Conservation (phyloP, 768 basidiomycete species). For the Dictyophora rubrovolvata region DNA sequence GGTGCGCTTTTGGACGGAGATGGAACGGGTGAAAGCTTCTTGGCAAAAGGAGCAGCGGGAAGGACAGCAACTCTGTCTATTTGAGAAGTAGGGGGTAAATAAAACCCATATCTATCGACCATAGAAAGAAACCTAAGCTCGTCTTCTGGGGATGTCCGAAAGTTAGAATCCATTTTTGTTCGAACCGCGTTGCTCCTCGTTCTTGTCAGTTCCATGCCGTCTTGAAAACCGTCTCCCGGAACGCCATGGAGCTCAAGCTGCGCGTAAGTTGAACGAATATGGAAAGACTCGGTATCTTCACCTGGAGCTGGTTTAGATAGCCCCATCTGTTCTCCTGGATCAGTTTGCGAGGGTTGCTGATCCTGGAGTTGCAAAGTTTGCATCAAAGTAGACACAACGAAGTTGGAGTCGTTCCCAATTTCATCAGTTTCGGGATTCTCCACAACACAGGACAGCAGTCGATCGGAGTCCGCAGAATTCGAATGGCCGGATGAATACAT, state of each 20-base stretch:
- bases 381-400: background rate
- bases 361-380: background rate
- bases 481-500: conserved; percentile 59
- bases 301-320: conserved; percentile 17
- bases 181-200: conserved; percentile 50
- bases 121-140: conserved; percentile 64
- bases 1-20: background rate
- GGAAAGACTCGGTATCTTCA: conserved; percentile 74
- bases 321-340: background rate
- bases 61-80: conserved; percentile 79
- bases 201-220: conserved; percentile 88
- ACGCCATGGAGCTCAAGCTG: conserved; percentile 86
- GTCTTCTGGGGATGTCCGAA: conserved; percentile 53
- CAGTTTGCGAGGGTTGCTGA: background rate
- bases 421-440: background rate
- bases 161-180: conserved; percentile 44
- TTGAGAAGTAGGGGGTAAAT: conserved; percentile 48
- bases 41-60: conserved; percentile 48
- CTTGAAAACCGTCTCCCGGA: conserved; percentile 87
- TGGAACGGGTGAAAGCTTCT: conserved; percentile 38
- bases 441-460: background rate
- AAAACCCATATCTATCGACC: conserved; percentile 97
- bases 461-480: background rate
- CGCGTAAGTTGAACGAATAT: conserved; percentile 81
- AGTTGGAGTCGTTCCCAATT: background rate